Base-by-base conservation (phyloP, 805 yeast species). In the Starmerella tilneyi region DNA sequence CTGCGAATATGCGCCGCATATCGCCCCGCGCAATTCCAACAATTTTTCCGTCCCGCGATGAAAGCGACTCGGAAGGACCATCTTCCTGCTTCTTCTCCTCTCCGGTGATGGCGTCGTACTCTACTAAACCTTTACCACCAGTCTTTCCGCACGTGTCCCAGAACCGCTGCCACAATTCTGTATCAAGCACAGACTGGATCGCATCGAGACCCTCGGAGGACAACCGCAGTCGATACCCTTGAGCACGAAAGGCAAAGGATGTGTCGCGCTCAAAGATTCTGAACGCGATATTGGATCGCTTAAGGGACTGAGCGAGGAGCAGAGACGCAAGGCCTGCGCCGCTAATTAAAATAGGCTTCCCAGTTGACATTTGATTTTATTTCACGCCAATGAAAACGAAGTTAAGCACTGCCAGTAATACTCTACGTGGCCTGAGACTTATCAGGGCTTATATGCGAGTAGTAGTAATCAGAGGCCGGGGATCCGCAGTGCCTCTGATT, bases 101-200 rank as follows among this genome's bases (percentile, higher is more conserved):
- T n/a, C 35, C 22, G 7, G 23, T 19, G 16, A 32, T 23, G 8
- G 35, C 35, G 15, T 32, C 35, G 17, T 19, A 19, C 5, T 22
- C 5, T 5, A 19, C 23, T 4, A 32, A 19, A 1, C 35, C 35
- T 2, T 19, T 32, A 6, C 35, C 35, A 4, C 35, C 35, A 7
- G 35, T 32, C 23, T 32, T 32, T 22, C 35, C 35, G 23, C 35
- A 32, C 23, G 22, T 15, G 12, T 32, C 35, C 35, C 35, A 32
- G n/a, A 32, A 32, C 23, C n/a, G 13, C 8, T 7, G 13, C 35
- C 35, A 32, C 23, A 19, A n/a, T 6, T 32, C 35, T 8, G 22
- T 7, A 23, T 32, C 23, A 7, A 32, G 23, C 35, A 32, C 35
- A 9, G 35, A 32, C 24, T 32, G 23, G 17, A 32, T 32, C 15